phyloP scores from a whole-genome alignment of 345 rosid species.

The Rubroshorea leprosula region DNA sequence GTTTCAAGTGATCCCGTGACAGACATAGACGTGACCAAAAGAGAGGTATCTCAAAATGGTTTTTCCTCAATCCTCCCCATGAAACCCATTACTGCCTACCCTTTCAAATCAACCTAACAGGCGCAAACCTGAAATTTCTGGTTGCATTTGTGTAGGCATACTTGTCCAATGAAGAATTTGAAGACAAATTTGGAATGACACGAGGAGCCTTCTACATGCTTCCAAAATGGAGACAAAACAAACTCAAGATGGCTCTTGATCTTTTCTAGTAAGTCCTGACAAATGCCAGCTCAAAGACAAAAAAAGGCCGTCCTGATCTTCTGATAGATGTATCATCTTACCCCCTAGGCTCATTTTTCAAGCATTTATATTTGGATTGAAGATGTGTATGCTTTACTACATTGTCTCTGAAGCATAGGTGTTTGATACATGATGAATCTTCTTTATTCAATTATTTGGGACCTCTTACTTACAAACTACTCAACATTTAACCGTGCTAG shows the following conservation, averaged over 20 bases:
- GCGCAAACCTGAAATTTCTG: not conserved
- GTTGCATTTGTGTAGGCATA: slow-evolving; percentile 10
- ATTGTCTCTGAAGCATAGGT: no score
- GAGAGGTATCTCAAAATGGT: slow-evolving; percentile 47
- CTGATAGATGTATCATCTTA: no score
- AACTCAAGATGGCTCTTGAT: slow-evolving; percentile 10
- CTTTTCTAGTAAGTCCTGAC: not conserved
- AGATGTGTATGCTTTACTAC: no score
- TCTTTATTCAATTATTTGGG: no score
- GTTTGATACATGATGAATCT: no score
- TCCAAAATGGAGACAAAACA: slow-evolving; percentile 18
- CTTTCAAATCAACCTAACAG: not conserved
- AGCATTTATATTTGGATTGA: no score
- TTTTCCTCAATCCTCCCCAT: not conserved
- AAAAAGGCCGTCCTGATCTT: no score
- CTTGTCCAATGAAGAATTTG: slow-evolving; percentile 15
- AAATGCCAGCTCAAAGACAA: not conserved
- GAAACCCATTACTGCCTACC: not conserved
- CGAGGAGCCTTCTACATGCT: slow-evolving; percentile 7
- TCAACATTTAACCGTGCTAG: no score
- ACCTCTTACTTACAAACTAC: no score
- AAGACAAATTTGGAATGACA: slow-evolving; percentile 13
- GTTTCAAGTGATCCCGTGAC: slow-evolving; percentile 44
- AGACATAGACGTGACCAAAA: slow-evolving; percentile 51
- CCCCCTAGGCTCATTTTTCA: no score